These are phyloP conservation scores for Syncephalastrum contaminatum DNA, from an alignment of 371 early-diverging fungal species.

Conservation along the genomic window DNA sequence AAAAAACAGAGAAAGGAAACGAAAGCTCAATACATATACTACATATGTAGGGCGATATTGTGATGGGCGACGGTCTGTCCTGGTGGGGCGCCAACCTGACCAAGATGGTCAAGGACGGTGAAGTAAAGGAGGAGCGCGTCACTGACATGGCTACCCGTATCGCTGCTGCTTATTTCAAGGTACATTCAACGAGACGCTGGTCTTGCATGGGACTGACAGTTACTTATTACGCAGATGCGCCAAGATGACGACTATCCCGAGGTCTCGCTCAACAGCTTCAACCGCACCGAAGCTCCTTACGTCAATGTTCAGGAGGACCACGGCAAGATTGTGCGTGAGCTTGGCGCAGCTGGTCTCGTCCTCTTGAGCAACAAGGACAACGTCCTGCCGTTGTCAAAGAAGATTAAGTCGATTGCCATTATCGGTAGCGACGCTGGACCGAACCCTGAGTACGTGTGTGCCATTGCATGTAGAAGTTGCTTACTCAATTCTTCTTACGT, in stretches of 20 bases:
- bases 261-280: slow-evolving; percentile 27
- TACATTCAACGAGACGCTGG: slow-evolving; percentile 3
- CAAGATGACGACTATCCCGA: slow-evolving; percentile 41
- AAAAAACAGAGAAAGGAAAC: no score
- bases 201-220: slow-evolving; percentile 15
- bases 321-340: slow-evolving; percentile 26
- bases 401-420: slow-evolving; percentile 36
- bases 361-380: slow-evolving; percentile 45
- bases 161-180: slow-evolving; percentile 52
- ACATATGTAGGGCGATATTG: slow-evolving; percentile 25
- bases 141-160: slow-evolving; percentile 59
- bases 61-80: slow-evolving; percentile 18
- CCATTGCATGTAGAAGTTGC: background rate
- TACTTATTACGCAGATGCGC: slow-evolving; percentile 4
- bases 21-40: no score
- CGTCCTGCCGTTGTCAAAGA: slow-evolving; percentile 32
- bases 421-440: slow-evolving; percentile 52
- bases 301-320: slow-evolving; percentile 48
- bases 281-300: slow-evolving; percentile 14
- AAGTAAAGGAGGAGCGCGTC: slow-evolving; percentile 34
- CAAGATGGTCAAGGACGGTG: slow-evolving; percentile 22
- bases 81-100: slow-evolving; percentile 40
- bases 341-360: slow-evolving; percentile 54
- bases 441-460: slow-evolving; percentile 21
- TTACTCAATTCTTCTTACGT: background rate